Percentiles rank a stretch among this genome's conserved stretches.
Evolutionary conservation across 352 stramenopile genomes (phyloP).

Genomic region (Pythium chondricola): DNA sequence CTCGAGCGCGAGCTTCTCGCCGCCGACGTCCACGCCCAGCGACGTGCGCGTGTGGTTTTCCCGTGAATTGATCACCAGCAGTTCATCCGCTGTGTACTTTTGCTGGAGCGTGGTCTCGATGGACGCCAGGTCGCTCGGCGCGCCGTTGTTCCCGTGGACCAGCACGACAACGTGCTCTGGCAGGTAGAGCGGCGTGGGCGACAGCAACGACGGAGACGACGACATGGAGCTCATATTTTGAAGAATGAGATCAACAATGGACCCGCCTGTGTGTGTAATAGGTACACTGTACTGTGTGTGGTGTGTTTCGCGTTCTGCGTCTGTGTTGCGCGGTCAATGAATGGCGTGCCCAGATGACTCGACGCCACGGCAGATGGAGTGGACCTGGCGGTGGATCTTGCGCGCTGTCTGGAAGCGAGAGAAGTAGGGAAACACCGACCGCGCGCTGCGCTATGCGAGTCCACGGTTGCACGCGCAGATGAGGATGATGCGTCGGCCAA

Average conservation of each 20-base stretch:
- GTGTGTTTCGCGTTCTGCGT: neutral
- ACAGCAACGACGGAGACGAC: constrained; percentile 20
- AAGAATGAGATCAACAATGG: too few species aligned
- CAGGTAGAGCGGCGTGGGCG: constrained; percentile 37
- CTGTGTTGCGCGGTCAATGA: too few species aligned
- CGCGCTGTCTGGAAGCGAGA: too few species aligned
- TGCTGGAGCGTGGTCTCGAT: constrained; percentile 33
- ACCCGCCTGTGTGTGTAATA: too few species aligned
- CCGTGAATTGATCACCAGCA: constrained; percentile 64
- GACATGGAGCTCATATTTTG: constrained; percentile 19
- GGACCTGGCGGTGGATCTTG: too few species aligned
- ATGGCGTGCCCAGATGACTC: too few species aligned
- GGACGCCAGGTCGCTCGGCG: constrained; percentile 60
- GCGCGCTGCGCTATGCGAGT: too few species aligned
- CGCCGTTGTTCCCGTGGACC: constrained; percentile 80
- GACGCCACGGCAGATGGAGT: too few species aligned
- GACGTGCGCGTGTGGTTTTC: constrained; percentile 60
- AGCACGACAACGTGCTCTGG: constrained; percentile 72
- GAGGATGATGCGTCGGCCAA: too few species aligned
- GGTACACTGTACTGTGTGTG: too few species aligned
- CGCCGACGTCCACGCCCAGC: constrained; percentile 58
- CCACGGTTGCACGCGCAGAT: too few species aligned
- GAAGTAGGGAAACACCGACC: too few species aligned
- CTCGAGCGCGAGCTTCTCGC: constrained; percentile 55
- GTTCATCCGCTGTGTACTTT: constrained; percentile 38